Conservation (phyloP, 345 rosid species). For the Rhodomyrtus tomentosa region DNA sequence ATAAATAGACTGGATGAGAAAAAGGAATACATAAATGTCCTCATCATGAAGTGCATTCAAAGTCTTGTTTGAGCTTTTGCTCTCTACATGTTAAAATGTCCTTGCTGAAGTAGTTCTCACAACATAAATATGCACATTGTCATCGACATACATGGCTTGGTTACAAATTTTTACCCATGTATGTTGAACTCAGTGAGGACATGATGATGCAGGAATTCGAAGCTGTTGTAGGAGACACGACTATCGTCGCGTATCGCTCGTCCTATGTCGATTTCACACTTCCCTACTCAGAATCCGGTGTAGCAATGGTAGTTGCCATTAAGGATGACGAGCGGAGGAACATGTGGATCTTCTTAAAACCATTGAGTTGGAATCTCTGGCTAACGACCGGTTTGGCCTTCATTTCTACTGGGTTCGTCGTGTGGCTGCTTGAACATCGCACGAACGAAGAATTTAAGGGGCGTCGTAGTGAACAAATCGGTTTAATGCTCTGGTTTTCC, state of each 20-base stretch:
- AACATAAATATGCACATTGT: too few species aligned
- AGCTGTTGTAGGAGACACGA: slow-evolving; percentile 53
- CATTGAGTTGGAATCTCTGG: slow-evolving; percentile 62
- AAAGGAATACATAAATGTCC: too few species aligned
- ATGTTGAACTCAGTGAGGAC: not conserved
- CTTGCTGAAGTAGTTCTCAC: too few species aligned
- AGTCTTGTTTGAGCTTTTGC: too few species aligned
- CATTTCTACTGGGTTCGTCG: slow-evolving; percentile 38
- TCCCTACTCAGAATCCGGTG: slow-evolving; percentile 62
- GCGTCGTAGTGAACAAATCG: slow-evolving; percentile 25
- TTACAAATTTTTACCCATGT: not conserved
- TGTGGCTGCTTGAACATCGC: slow-evolving; percentile 72
- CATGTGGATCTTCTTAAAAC: slow-evolving; percentile 61
- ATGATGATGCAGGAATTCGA: slow-evolving; percentile 25
- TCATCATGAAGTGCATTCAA: too few species aligned
- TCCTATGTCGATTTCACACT: slow-evolving; percentile 42
- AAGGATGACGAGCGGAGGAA: slow-evolving; percentile 20
- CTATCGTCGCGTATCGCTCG: slow-evolving; percentile 39
- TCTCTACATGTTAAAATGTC: too few species aligned
- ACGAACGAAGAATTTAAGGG: slow-evolving; percentile 58
- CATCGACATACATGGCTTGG: too few species aligned
- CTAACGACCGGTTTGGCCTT: slow-evolving; percentile 37
- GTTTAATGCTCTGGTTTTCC: slow-evolving; percentile 60
- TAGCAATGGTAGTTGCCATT: slow-evolving; percentile 51
- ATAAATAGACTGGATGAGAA: too few species aligned